These are phyloP conservation scores for Nissolia schottii DNA, from an alignment of 306 rosid genomes.

Conservation along the genomic window DNA sequence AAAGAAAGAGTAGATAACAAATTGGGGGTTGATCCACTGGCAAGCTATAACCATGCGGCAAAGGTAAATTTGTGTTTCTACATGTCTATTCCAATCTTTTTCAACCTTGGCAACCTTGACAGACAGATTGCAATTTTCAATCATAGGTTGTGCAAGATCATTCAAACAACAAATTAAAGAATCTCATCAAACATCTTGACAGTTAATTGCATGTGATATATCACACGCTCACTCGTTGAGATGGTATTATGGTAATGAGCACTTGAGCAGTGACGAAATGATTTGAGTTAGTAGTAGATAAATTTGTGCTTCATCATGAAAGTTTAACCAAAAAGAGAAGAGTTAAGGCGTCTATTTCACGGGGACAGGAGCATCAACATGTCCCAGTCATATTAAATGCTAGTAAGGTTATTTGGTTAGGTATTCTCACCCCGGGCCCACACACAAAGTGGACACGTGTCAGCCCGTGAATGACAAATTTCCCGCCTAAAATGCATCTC, in stretches of 20 bases:
- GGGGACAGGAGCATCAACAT: neutral
- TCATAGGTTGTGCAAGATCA: neutral
- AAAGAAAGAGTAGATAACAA: too few relatives aligned
- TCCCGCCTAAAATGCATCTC: too few relatives aligned
- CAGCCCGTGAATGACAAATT: too few relatives aligned
- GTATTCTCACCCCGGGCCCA: too few relatives aligned
- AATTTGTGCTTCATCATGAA: neutral
- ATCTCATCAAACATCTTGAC: neutral
- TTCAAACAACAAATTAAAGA: neutral
- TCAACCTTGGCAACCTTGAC: slow-evolving; percentile 1
- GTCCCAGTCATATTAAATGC: neutral
- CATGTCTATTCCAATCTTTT: neutral
- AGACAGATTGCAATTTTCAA: neutral
- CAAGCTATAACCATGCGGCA: too few relatives aligned
- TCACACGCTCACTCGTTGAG: neutral
- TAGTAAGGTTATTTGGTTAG: too few relatives aligned
- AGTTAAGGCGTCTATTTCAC: neutral
- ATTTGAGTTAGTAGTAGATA: neutral
- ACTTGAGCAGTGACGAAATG: neutral
- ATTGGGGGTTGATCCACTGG: too few relatives aligned
- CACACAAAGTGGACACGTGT: too few relatives aligned
- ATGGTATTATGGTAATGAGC: neutral
- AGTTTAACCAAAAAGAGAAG: neutral
- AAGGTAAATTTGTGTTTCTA: neutral
- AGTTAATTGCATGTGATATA: neutral